Evolutionary conservation across 441 rosid species (phyloP), one percentile per base, ranked within the genome.

Genomic region (Populus hybrid): DNA sequence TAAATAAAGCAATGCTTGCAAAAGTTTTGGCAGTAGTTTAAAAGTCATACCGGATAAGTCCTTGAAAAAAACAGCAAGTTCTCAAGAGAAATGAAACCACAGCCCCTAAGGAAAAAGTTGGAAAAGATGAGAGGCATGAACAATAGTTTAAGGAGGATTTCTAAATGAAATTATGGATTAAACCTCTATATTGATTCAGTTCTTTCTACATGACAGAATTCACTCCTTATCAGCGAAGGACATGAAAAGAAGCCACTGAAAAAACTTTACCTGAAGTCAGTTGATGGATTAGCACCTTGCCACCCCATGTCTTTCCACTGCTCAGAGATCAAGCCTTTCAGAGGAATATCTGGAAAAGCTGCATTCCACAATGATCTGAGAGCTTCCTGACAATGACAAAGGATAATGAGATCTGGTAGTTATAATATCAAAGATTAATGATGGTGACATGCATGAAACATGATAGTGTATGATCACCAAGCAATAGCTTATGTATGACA

Each of bases 271-370:
- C 99, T 92, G 75, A 96, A 96, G 87, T 96, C 99, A 28, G 98
- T 96, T 24, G 99, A 91, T 72, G 99, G 99, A 90, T 94, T 94
- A 77, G 89, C 85, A 80, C 99, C 99, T 86, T 96, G 98, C 99
- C 99, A 96, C 67, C 98, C 99, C 99, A 96, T 96, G 20, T 94
- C 97, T 88, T 96, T 96, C 99, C 99, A 96, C 72, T 94, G 99
- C 82, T 93, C 98, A 24, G 98, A 90, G 75, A 94, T 89, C 83
- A 96, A 75, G 80, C 95, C 91, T 53, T 77, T 84, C 73, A 94
- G 84, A 75, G 71, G 69, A 79, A 89, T 83, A 81, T 89, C 83
- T 0, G 98, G 99, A 83, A 86, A 96, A 69, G 99, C 91, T 11
- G 79, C 77, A 77, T 79, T 70, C 99, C 99, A 96, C 87, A 96